Evolutionary conservation across 2,329 filamentous ascomycete species (phyloP).

Genomic region (Clarireedia monteithiana): DNA sequence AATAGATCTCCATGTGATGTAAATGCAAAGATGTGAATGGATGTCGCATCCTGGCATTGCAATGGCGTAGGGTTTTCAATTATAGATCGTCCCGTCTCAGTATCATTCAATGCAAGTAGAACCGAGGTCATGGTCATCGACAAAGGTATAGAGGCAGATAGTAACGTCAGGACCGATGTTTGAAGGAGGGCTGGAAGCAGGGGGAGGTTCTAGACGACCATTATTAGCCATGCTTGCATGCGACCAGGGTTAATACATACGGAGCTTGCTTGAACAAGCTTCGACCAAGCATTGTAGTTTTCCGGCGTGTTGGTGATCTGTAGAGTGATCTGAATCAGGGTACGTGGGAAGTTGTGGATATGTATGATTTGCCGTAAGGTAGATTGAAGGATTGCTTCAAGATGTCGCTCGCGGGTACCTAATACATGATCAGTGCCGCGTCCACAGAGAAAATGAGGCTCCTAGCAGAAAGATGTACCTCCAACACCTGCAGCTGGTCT

Average conservation of each 20-base stretch:
- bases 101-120: constrained; percentile 49
- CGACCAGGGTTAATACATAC: constrained; percentile 34
- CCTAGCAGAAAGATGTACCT: constrained; percentile 41
- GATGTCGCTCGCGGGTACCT: constrained; percentile 69
- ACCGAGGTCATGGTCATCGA: constrained; percentile 62
- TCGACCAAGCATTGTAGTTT: constrained; percentile 55
- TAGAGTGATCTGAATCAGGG: constrained; percentile 73
- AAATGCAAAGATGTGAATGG: constrained; percentile 78
- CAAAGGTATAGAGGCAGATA: constrained; percentile 78
- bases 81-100: constrained; percentile 35
- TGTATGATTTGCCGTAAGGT: constrained; percentile 69
- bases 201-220: constrained; percentile 55
- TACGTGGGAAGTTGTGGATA: constrained; percentile 66
- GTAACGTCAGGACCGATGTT: constrained; percentile 66
- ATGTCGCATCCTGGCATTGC: constrained; percentile 55
- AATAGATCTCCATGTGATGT: constrained; percentile 66
- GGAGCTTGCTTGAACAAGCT: constrained; percentile 50
- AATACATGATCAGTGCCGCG: constrained; percentile 12
- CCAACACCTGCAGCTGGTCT: constrained; percentile 79
- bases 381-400: constrained; percentile 68
- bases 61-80: constrained; percentile 54
- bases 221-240: constrained; percentile 10
- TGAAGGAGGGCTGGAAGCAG: constrained; percentile 79
- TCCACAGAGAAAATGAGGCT: background rate
- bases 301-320: constrained; percentile 65